A percentile compares a stretch with the other conserved stretches of the same genome.
phyloP scores from a whole-genome alignment of 2,329 filamentous ascomycete genomes.

The Ascochyta clinopodiicola region DNA sequence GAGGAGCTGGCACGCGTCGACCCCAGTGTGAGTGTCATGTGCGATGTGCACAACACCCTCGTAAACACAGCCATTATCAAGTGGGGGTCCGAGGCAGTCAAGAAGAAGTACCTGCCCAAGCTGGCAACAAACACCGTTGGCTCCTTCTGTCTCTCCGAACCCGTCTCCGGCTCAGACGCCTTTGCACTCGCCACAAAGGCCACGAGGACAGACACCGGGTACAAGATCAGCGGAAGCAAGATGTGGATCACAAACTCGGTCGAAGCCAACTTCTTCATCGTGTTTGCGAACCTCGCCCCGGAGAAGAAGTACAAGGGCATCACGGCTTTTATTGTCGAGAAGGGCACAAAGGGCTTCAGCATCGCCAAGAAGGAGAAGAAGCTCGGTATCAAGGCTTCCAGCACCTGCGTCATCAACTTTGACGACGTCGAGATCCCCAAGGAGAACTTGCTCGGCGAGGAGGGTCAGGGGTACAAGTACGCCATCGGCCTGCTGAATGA shows the following conservation, averaged over 20 bases:
- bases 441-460: conserved; percentile 85
- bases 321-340: conserved; percentile 93
- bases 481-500: conserved; percentile 94
- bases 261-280: conserved; percentile 94
- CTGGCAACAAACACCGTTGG: conserved; percentile 88
- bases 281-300: conserved; percentile 94
- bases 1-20: conserved; percentile 95
- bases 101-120: conserved; percentile 88
- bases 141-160: conserved; percentile 92
- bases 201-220: conserved; percentile 80
- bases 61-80: conserved; percentile 93
- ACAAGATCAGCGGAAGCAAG: conserved; percentile 88
- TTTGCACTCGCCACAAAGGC: conserved; percentile 95
- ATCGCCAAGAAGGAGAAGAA: conserved; percentile 99
- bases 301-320: conserved; percentile 96
- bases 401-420: conserved; percentile 96
- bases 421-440: conserved; percentile 92
- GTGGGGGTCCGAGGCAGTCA: conserved; percentile 76
- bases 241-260: conserved; percentile 99
- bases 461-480: conserved; percentile 96
- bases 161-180: conserved; percentile 90
- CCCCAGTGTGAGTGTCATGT: conserved; percentile 91
- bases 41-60: conserved; percentile 97
- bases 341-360: conserved; percentile 84
- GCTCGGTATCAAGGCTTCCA: conserved; percentile 92